Base-by-base conservation (phyloP, 2,329 filamentous ascomycete genomes). In the Trichoderma sp. region DNA sequence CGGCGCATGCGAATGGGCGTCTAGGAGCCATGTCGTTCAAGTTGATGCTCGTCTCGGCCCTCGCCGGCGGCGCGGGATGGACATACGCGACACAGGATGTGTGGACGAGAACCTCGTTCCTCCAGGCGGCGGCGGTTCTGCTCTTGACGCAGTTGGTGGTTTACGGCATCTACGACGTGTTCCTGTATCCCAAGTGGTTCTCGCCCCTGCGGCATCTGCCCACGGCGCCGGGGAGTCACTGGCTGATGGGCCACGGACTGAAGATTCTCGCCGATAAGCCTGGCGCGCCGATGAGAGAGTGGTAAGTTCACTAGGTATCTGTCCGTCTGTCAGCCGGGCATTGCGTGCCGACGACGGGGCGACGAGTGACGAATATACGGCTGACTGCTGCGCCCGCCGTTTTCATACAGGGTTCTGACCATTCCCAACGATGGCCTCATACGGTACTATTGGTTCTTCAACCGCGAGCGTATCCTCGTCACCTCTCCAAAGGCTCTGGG, bases 381-480 rank as follows among this genome's bases (percentile, higher is more conserved):
- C 34, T 39, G 34, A 39, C 34, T 39, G 34, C 34, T 39, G 34
- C 10, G 10, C 34, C 34, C 10, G 3, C 34, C 12, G 10, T 39
- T 2, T 3, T 14, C 10, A 24, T n/a, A 39, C 6, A 65, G 57
- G 63, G 57, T 44, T 6, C 17, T 39, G 3, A 60, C 45, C 66
- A 78, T 91, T 45, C 86, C 87, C 7, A 87, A 93, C 70, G 78
- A 90, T 7, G 90, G 90, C 3, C 71, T 93, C 19, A 85, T 93
- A 63, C 84, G 88, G 12, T 92, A 90, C 72, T 81, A 85, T 15
- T 81, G 83, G 30, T 72, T 87, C 14, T 81, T 88, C 66, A 90
- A 91, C 71, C 72, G 79, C 21, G 88, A 90, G 72, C 82, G 87
- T 41, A 69, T 91, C n/a, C 68, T 90, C 10, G 72, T 88, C 56